phyloP scores from a whole-genome alignment of 805 yeast species.

The Brettanomyces bruxellensis region DNA sequence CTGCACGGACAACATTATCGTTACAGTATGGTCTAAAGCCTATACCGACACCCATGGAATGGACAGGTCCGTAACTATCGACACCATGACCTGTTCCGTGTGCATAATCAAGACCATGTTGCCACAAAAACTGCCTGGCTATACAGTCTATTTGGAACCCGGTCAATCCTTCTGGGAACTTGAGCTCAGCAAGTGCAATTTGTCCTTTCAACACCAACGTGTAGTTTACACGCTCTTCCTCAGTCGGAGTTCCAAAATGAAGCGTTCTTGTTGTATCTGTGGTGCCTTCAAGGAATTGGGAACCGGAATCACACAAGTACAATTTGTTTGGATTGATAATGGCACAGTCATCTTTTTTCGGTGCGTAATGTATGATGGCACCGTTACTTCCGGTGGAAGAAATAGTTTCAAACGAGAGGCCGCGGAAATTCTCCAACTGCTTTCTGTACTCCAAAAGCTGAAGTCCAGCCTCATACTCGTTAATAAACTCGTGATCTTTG shows the following conservation, averaged over 20 bases:
- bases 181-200: constrained; percentile 36
- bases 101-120: constrained; percentile 45
- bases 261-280: constrained; percentile 57
- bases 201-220: constrained; percentile 54
- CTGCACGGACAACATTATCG: constrained; percentile 34
- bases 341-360: constrained; percentile 33
- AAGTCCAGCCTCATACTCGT: constrained; percentile 59
- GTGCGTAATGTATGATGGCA: constrained; percentile 69
- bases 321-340: constrained; percentile 44
- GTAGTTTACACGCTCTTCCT: constrained; percentile 39
- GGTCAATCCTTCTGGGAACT: constrained; percentile 47
- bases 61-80: constrained; percentile 53
- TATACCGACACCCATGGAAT: constrained; percentile 57
- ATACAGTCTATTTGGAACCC: constrained; percentile 47
- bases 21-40: constrained; percentile 46
- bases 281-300: constrained; percentile 55
- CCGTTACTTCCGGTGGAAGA: constrained; percentile 72
- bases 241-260: constrained; percentile 40
- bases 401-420: constrained; percentile 66
- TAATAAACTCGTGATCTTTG: constrained; percentile 35
- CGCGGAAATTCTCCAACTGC: constrained; percentile 43
- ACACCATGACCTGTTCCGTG: constrained; percentile 64
- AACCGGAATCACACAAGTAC: constrained; percentile 51
- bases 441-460: constrained; percentile 48
- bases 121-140: constrained; percentile 54